Evolutionary conservation across 148 eudicot species (phyloP), one percentile per base, ranked within the genome.

Genomic region (Spergularia marina): DNA sequence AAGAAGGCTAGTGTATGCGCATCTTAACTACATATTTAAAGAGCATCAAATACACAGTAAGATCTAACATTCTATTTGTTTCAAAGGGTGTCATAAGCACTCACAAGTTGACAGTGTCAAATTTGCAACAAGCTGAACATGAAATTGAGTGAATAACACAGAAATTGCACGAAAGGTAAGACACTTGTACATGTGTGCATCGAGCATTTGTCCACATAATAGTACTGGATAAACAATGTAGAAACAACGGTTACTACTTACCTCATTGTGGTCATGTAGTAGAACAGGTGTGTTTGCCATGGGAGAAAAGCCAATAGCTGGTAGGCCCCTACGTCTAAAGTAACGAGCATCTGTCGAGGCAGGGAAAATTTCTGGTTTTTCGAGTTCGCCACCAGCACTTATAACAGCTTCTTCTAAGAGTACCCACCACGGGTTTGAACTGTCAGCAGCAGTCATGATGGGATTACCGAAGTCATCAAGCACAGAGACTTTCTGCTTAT

Each of bases 251-350:
- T 21, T 20, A 58, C 20, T 40, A 2, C 41, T 58, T 73, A 94
- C 98, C 97, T 91, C 97, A 67, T 95, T 95, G 84, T 95, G 97
- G 82, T 92, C 97, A 79, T 95, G 98, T 74, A 95, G 89, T 77
- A 95, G 83, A 78, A 92, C 81, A 30, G 97, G 98, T 85, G 97
- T 95, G 83, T 92, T 92, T 14, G 94, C 94, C 96, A 95, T 95
- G 54, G 97, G 98, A 40, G 96, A 95, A 84, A 95, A 95, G 54
- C 98, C 98, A 78, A 95, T 89, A 66, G 97, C 97, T 47, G 97
- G 99, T 58, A 95, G 73, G 64, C 99, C 97, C 12, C 25, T 81
- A 54, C 68, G 71, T 83, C 97, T 84, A 72, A 90, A 95, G 86
- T 88, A 89, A 71, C 96, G 97, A 80, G 91, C 87, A 87, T 95